Percentiles rank a stretch among this genome's conserved stretches.
Evolutionary conservation across 2,329 filamentous ascomycete genomes (phyloP).

Genomic region (Penicillium sclerotiorum): DNA sequence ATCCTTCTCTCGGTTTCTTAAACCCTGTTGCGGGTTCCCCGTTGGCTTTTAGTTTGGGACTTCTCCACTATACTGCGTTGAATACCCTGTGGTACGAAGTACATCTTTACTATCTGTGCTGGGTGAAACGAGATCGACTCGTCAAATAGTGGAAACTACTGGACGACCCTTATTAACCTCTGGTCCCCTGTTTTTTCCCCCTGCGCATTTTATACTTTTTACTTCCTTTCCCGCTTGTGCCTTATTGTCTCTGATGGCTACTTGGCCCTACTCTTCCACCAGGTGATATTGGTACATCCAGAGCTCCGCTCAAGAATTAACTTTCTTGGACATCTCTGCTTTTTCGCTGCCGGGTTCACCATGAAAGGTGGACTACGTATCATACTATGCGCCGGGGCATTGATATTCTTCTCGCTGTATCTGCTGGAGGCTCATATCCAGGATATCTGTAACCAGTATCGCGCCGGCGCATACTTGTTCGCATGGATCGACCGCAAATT

Average conservation of each 20-base stretch:
- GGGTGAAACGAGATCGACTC: not conserved
- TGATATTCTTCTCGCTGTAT: conserved; percentile 33
- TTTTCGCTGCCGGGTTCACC: conserved; percentile 9
- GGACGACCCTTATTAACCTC: not conserved
- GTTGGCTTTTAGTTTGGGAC: not conserved
- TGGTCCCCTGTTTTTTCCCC: not conserved
- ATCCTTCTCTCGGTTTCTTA: not conserved
- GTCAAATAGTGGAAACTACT: not conserved
- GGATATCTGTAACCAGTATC: conserved; percentile 40
- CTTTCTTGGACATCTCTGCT: conserved; percentile 1
- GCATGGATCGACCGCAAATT: conserved; percentile 30
- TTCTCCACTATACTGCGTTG: not conserved
- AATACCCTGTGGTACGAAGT: too few species aligned
- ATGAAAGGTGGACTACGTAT: conserved; percentile 38
- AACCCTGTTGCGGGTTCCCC: not conserved
- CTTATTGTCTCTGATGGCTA: conserved; percentile 11
- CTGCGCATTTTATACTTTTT: not conserved
- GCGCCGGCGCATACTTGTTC: conserved; percentile 38
- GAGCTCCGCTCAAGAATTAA: conserved; percentile 10
- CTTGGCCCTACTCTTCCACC: not conserved
- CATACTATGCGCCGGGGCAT: conserved; percentile 23
- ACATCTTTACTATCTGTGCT: not conserved
- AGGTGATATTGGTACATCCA: conserved; percentile 8
- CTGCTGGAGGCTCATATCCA: conserved; percentile 35
- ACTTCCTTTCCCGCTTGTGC: not conserved